phyloP scores from a whole-genome alignment of 2,329 filamentous ascomycete genomes.

The Venturia aucupariae region DNA sequence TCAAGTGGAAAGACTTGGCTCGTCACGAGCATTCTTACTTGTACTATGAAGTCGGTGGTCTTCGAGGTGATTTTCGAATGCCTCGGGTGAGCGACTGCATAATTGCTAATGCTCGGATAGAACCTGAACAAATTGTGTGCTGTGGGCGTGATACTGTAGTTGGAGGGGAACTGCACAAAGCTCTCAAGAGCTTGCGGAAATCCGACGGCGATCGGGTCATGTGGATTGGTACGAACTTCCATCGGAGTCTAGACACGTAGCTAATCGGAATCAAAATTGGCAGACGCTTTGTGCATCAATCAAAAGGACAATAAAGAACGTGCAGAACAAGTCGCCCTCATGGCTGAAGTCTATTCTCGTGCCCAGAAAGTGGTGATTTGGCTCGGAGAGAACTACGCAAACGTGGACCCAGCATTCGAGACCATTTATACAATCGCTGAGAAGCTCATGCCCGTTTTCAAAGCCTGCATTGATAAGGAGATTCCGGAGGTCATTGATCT shows the following conservation, averaged over 20 bases:
- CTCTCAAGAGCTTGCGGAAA: background rate
- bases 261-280: too few relatives aligned
- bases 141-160: background rate
- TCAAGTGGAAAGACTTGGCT: background rate
- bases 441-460: background rate
- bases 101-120: background rate
- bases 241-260: background rate
- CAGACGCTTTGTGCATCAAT: conserved; percentile 9
- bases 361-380: background rate
- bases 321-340: background rate
- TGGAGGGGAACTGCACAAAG: background rate
- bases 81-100: background rate
- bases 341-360: background rate
- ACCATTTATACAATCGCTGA: background rate
- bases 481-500: background rate
- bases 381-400: background rate
- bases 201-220: background rate
- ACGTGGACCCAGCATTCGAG: background rate
- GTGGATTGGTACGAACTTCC: background rate
- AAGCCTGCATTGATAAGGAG: background rate
- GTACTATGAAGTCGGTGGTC: background rate
- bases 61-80: background rate
- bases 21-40: background rate
- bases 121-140: background rate
- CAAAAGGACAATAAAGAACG: background rate